Evolutionary conservation across 2,329 filamentous ascomycete genomes (phyloP).

Genomic region (Penicillium sp.): DNA sequence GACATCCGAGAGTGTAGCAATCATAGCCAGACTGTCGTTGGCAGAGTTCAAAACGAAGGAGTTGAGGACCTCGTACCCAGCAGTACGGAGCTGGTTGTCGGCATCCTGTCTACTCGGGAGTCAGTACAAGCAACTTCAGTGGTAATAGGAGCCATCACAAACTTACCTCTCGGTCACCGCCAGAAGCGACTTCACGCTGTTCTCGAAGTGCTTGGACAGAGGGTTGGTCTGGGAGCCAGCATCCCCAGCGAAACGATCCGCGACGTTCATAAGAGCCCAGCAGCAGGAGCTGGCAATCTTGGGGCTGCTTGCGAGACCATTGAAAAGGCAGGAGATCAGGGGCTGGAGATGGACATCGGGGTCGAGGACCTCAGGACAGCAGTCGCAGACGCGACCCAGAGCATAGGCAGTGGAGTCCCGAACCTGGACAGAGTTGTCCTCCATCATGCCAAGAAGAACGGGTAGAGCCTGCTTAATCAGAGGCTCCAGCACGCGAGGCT

Average conservation of each 20-base stretch:
- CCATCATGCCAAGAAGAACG: constrained; percentile 88
- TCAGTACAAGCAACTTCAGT: constrained; percentile 11
- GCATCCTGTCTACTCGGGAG: constrained; percentile 56
- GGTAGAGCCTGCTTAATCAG: constrained; percentile 94
- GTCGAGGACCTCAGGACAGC: constrained; percentile 88
- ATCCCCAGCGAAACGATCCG: constrained; percentile 90
- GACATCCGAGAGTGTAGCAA: constrained; percentile 80
- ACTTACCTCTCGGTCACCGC: constrained; percentile 76
- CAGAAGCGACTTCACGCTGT: constrained; percentile 81
- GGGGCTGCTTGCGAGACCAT: constrained; percentile 80
- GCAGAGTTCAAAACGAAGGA: constrained; percentile 90
- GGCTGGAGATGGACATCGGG: constrained; percentile 76
- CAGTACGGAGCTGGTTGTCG: constrained; percentile 86
- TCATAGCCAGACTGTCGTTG: constrained; percentile 74
- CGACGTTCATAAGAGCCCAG: constrained; percentile 98
- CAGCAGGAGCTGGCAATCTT: constrained; percentile 99
- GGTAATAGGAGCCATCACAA: constrained; percentile 12
- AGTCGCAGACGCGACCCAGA: constrained; percentile 91
- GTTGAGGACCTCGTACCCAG: constrained; percentile 94
- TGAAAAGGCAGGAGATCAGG: constrained; percentile 84
- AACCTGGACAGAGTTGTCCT: constrained; percentile 83
- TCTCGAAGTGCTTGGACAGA: constrained; percentile 87
- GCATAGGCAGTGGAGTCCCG: constrained; percentile 96
- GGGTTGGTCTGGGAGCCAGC: constrained; percentile 74
- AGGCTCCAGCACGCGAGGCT: constrained; percentile 85